Evolutionary conservation across 495 filamentous ascomycete genomes (phyloP).

Genomic region (Aspergillus nidulans): DNA sequence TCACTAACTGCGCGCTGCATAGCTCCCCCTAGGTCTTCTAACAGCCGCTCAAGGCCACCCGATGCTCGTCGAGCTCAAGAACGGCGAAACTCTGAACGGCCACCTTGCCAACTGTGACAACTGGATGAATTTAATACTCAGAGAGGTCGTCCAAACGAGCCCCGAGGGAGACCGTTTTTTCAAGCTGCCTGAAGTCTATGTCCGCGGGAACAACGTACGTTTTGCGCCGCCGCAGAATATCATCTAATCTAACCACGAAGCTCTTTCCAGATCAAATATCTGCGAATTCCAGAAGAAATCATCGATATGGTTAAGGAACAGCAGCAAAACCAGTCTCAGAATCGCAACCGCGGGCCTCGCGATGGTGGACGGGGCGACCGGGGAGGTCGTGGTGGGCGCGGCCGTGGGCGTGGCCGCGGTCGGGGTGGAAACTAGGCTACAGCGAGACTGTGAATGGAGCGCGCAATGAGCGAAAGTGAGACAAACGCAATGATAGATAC

Average conservation of each 20-base stretch:
- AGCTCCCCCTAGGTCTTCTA: slow-evolving; percentile 90
- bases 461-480: slow-evolving; percentile 7
- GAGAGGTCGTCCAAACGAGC: slow-evolving; percentile 96
- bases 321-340: slow-evolving; percentile 61
- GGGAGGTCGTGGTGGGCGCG: slow-evolving; percentile 45
- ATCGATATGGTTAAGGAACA: slow-evolving; percentile 92
- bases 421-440: slow-evolving; percentile 25
- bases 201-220: slow-evolving; percentile 91
- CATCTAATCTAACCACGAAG: not conserved
- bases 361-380: slow-evolving; percentile 51
- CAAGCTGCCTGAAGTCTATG: slow-evolving; percentile 86
- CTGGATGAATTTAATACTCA: slow-evolving; percentile 98
- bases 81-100: slow-evolving; percentile 95
- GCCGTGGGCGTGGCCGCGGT: slow-evolving; percentile 49
- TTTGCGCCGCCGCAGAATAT: not conserved
- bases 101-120: slow-evolving; percentile 95
- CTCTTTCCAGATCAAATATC: slow-evolving; percentile 82
- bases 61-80: slow-evolving; percentile 99
- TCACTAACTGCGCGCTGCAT: slow-evolving; percentile 8
- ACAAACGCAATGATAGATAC: slow-evolving; percentile 35
- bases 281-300: slow-evolving; percentile 92
- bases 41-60: slow-evolving; percentile 96
- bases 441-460: not conserved
- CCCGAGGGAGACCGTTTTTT: slow-evolving; percentile 93
- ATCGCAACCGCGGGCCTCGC: slow-evolving; percentile 65